These are phyloP conservation scores for Fusarium tanahbumbuense DNA, from an alignment of 2,329 filamentous ascomycete species.

Conservation along the genomic window DNA sequence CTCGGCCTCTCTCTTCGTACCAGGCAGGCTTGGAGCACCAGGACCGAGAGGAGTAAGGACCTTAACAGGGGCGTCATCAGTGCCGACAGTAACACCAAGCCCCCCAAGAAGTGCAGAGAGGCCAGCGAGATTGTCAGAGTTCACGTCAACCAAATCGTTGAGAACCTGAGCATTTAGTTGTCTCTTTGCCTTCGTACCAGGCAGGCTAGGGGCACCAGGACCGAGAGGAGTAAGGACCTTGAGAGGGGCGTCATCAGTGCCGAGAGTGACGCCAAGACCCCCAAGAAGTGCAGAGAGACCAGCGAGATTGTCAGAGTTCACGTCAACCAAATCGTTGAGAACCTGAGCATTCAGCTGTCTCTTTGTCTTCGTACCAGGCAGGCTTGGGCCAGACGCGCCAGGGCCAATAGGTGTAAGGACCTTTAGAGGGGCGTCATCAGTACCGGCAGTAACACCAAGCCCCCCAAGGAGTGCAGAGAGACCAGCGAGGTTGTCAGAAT, in stretches of 20 bases:
- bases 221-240: neutral
- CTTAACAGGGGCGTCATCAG: neutral
- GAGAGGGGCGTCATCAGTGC: no score
- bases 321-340: no score
- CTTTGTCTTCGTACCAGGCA: neutral
- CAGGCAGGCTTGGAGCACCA: no score
- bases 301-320: no score
- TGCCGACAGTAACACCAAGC: neutral
- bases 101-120: neutral
- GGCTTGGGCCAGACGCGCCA: no score
- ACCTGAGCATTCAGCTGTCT: neutral
- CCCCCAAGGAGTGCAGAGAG: neutral
- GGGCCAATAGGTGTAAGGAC: neutral
- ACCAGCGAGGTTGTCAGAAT: neutral
- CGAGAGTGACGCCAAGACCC: no score
- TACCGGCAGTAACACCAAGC: neutral
- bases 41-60: neutral
- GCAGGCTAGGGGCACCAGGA: neutral
- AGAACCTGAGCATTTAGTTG: no score
- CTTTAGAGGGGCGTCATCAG: neutral
- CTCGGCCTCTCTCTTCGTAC: neutral
- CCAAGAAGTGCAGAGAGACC: no score
- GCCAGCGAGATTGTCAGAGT: neutral
- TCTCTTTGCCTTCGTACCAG: neutral
- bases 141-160: neutral